Evolutionary conservation across 208 protist species (phyloP), one percentile per base, ranked within the genome.

Genomic region (Lotmaria passim): DNA sequence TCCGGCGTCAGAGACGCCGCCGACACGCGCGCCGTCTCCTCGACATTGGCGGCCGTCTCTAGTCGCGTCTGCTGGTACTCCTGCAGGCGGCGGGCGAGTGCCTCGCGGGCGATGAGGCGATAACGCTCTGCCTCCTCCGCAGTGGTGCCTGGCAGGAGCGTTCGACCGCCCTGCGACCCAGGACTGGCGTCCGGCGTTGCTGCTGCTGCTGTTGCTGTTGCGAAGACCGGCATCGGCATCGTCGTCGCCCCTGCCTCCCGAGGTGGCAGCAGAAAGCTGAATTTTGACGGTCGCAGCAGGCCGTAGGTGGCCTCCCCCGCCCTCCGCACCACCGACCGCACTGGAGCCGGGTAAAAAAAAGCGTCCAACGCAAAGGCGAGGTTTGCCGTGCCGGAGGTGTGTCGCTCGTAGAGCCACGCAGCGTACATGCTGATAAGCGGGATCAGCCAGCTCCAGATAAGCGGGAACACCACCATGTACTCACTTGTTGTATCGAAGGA

Each of bases 111-210:
- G 51, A 91, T 82, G 28, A 81, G 74, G 31, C 89, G 83, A 23
- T 82, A 85, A 15, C 89, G 82, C 53, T 94, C 80, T 23, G 89
- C 89, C n/a, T 94, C 89, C 59, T 83, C 89, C 15, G 75, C 73
- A 1, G 86, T 90, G 3, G 89, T 91, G 12, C 86, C 89, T 2
- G 89, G 89, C 31, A 94, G 79, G 34, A 83, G 62, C 63, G 60
- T 44, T 8, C 33, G 36, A 15, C 41, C 39, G 30, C 48, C 39
- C 17, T 36, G 1, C 36, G 41, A 1, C 2, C 8, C 23, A 21
- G 46, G 3, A 23, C 6, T 19, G 24, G 56, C 15, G 24, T n/a
- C 17, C 56, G n/a, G 3, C 12, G 17, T 36, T 1, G 24, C 5
- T 5, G 3, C 41, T 3, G 33, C 28, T 14, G 39, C 53, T 28